Percentiles rank a stretch among this genome's conserved stretches.
phyloP scores from a whole-genome alignment of 2,329 filamentous ascomycete genomes.

The Neopestalotiopsis clavispora region DNA sequence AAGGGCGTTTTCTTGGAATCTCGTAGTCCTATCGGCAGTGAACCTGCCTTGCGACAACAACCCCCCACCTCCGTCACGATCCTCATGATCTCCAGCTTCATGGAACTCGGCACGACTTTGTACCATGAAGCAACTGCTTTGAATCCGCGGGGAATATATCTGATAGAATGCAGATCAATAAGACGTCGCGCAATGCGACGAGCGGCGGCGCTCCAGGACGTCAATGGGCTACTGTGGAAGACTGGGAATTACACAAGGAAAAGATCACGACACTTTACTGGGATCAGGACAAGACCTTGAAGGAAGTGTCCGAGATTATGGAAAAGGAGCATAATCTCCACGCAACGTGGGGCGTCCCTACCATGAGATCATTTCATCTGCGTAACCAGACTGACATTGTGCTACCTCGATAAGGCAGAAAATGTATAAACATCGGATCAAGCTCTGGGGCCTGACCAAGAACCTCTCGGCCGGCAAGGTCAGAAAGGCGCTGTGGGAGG shows the following conservation, averaged over 20 bases:
- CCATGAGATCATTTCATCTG: too few species aligned
- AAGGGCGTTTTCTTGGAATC: not conserved
- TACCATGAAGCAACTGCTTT: not conserved
- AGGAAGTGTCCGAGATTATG: slow-evolving; percentile 18
- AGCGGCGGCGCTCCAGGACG: not conserved
- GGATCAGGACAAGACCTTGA: slow-evolving; percentile 11
- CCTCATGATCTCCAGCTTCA: not conserved
- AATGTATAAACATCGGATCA: slow-evolving; percentile 10
- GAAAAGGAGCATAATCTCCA: not conserved
- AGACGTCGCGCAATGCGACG: not conserved
- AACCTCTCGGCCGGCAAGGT: slow-evolving; percentile 72
- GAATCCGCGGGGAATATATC: not conserved
- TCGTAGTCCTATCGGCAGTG: not conserved
- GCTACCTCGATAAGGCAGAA: not conserved
- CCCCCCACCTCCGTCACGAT: not conserved
- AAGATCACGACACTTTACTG: slow-evolving; percentile 12
- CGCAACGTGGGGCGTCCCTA: slow-evolving; percentile 17
- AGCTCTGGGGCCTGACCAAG: slow-evolving; percentile 12
- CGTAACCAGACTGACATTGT: not conserved
- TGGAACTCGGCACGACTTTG: not conserved
- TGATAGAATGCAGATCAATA: too few species aligned
- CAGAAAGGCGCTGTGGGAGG: not conserved
- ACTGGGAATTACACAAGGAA: slow-evolving; percentile 6
- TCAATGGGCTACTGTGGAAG: slow-evolving; percentile 8
- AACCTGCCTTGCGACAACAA: not conserved